A percentile compares a stretch with the other conserved stretches of the same genome.
These are phyloP conservation scores for Trametes maxima DNA, from an alignment of 768 basidiomycete genomes.

Conservation along the genomic window DNA sequence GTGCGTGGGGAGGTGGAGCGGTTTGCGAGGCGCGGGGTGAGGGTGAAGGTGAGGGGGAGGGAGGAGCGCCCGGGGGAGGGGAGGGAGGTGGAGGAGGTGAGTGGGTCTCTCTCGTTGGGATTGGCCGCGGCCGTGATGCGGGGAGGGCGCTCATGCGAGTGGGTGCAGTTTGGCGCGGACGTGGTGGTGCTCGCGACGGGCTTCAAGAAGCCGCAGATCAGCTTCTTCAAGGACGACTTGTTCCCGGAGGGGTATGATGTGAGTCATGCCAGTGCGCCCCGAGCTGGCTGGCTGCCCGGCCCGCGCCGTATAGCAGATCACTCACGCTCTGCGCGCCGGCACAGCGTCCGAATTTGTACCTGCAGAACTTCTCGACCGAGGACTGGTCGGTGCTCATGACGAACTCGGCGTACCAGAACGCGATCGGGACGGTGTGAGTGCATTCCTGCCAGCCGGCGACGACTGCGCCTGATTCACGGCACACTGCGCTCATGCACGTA, in stretches of 20 bases:
- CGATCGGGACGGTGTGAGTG: constrained; percentile 44
- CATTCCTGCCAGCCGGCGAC: not conserved
- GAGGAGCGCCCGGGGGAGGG: constrained; percentile 38
- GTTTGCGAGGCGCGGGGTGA: constrained; percentile 41
- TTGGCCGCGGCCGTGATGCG: too few relatives aligned
- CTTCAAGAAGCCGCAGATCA: constrained; percentile 47
- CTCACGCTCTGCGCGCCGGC: not conserved
- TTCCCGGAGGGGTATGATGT: constrained; percentile 55
- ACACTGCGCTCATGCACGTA: too few relatives aligned
- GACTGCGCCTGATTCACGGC: not conserved
- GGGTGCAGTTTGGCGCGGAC: constrained; percentile 43
- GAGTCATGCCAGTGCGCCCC: too few relatives aligned
- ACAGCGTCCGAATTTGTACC: constrained; percentile 51
- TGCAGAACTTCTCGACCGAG: constrained; percentile 57
- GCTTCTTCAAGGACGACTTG: constrained; percentile 49
- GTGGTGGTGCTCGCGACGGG: constrained; percentile 57
- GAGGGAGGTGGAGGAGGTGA: constrained; percentile 34
- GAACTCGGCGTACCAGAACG: constrained; percentile 53
- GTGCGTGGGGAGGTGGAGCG: constrained; percentile 48
- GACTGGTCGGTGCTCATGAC: constrained; percentile 56
- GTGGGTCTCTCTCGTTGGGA: not conserved
- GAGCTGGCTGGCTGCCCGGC: too few relatives aligned
- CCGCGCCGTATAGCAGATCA: not conserved
- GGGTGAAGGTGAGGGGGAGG: constrained; percentile 41
- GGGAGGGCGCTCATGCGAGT: not conserved